Percentiles rank a stretch among this genome's conserved stretches.
Evolutionary conservation across 208 protist species (phyloP).

Genomic region (Crithidia bombi): DNA sequence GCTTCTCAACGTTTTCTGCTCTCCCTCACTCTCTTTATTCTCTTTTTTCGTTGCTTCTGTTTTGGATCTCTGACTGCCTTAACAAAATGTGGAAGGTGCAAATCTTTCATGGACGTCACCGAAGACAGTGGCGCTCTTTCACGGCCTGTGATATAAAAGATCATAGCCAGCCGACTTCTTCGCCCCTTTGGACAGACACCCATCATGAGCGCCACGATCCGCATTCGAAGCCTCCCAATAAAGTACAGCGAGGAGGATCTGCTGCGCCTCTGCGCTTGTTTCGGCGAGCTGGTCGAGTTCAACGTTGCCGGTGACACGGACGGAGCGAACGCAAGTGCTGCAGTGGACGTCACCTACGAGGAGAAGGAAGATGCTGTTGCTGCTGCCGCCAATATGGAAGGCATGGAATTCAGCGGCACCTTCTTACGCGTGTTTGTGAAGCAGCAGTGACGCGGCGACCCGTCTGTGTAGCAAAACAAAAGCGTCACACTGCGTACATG

Average conservation of each 20-base stretch:
- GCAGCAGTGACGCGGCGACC: slow-evolving; percentile 9
- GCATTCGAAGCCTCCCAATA: slow-evolving; percentile 47
- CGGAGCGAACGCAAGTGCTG: not conserved
- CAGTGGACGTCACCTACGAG: slow-evolving; percentile 53
- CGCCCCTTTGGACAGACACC: slow-evolving; percentile 7
- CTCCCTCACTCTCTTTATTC: no score
- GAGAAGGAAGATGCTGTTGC: slow-evolving; percentile 60
- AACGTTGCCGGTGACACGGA: slow-evolving; percentile 14
- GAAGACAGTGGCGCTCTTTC: not conserved
- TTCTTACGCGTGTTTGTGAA: slow-evolving; percentile 57
- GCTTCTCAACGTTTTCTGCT: no score
- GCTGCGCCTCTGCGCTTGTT: slow-evolving; percentile 70
- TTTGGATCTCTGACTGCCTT: not conserved
- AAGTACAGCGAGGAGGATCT: slow-evolving; percentile 54
- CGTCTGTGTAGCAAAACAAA: not conserved
- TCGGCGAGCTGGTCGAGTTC: slow-evolving; percentile 68
- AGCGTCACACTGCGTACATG: not conserved
- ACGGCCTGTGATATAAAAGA: not conserved
- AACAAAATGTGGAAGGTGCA: not conserved
- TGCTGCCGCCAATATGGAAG: slow-evolving; percentile 73
- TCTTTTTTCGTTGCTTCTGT: not conserved
- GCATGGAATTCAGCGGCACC: slow-evolving; percentile 67
- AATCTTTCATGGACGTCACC: not conserved
- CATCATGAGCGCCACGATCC: slow-evolving; percentile 51
- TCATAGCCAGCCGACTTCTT: not conserved